Evolutionary conservation across 805 yeast species (phyloP).

Genomic region (Yamadazyma ubonensis): DNA sequence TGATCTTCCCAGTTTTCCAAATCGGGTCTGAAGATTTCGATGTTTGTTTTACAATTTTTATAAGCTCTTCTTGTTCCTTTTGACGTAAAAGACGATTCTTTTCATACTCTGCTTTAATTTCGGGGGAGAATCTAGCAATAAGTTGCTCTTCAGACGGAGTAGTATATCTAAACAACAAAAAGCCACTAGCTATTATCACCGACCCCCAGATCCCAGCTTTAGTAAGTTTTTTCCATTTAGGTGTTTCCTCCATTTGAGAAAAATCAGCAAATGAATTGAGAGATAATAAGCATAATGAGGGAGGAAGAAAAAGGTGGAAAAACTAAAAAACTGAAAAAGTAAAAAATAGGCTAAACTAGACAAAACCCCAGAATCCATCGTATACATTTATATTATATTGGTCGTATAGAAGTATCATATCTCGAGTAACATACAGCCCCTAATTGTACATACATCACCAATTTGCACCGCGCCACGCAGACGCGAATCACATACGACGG

Average conservation of each 20-base stretch:
- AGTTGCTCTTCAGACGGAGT: slow-evolving; percentile 86
- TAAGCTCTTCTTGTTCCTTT: slow-evolving; percentile 66
- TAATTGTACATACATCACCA: too few species aligned
- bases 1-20: slow-evolving; percentile 75
- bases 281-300: too few species aligned
- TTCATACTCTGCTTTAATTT: slow-evolving; percentile 73
- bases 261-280: slow-evolving; percentile 1
- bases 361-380: too few species aligned
- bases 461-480: background rate
- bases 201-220: slow-evolving; percentile 47
- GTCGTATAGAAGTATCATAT: too few species aligned
- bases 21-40: slow-evolving; percentile 71
- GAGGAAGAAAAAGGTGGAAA: background rate
- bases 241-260: slow-evolving; percentile 4
- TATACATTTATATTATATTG: too few species aligned
- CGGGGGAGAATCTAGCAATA: slow-evolving; percentile 75
- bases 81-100: slow-evolving; percentile 58
- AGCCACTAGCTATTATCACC: slow-evolving; percentile 73
- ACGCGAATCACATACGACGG: slow-evolving; percentile 10
- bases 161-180: slow-evolving; percentile 64
- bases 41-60: slow-evolving; percentile 63
- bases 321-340: background rate
- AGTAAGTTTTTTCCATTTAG: slow-evolving; percentile 56
- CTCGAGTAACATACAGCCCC: too few species aligned
- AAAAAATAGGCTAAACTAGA: too few species aligned